A percentile compares a stretch with the other conserved stretches of the same genome.
Evolutionary conservation across 2,329 filamentous ascomycete species (phyloP).

Genomic region (Paraphaeosphaeria sporulosa): DNA sequence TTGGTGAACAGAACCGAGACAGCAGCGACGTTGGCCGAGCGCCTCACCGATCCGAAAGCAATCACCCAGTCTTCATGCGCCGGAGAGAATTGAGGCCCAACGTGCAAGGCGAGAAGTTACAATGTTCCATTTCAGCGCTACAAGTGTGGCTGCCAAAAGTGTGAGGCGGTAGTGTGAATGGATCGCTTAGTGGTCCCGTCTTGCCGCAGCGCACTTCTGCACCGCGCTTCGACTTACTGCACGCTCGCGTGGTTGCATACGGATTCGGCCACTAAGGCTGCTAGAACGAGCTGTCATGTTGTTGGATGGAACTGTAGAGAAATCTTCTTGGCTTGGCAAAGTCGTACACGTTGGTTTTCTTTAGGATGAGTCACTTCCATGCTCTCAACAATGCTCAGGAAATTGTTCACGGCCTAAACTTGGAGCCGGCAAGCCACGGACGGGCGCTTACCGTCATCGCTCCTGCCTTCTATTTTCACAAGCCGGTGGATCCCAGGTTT

Average conservation of each 20-base stretch:
- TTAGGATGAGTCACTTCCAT: conserved; percentile 27
- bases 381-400: conserved; percentile 16
- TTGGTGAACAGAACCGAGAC: conserved; percentile 29
- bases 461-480: conserved; percentile 16
- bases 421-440: conserved; percentile 25
- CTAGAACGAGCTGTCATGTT: conserved; percentile 21
- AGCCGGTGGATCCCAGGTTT: conserved; percentile 27
- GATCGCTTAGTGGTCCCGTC: conserved; percentile 33
- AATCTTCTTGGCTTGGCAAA: conserved; percentile 28
- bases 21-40: conserved; percentile 34
- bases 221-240: conserved; percentile 22
- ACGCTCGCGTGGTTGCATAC: conserved; percentile 13
- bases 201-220: conserved; percentile 16
- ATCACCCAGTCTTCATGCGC: conserved; percentile 19
- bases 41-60: conserved; percentile 26
- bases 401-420: conserved; percentile 22
- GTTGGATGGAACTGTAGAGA: conserved; percentile 24
- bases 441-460: conserved; percentile 11
- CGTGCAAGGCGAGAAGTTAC: conserved; percentile 27
- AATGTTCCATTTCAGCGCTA: conserved; percentile 18
- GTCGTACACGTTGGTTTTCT: conserved; percentile 23
- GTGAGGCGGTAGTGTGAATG: conserved; percentile 44
- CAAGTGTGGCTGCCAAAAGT: conserved; percentile 34
- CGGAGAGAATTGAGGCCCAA: conserved; percentile 39
- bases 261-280: conserved; percentile 28